Percentiles rank a stretch among this genome's conserved stretches.
Conservation (phyloP, 257 asterid genomes). For the Paraleonurus japonicus region DNA sequence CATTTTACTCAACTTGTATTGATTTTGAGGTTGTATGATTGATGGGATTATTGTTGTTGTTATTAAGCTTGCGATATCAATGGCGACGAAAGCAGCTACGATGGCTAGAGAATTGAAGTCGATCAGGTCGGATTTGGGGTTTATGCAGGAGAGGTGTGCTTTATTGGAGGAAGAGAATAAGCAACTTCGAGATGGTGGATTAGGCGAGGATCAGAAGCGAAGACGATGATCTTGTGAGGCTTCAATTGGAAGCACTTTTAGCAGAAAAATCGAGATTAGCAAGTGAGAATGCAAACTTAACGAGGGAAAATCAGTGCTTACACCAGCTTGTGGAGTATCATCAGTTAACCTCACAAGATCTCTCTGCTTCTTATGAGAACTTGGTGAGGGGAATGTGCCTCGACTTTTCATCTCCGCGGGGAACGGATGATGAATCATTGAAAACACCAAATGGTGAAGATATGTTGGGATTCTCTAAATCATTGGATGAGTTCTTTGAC, state of each 20-base stretch:
- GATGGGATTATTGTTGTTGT: neutral
- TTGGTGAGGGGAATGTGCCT: slow-evolving; percentile 67
- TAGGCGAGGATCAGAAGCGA: slow-evolving; percentile 49
- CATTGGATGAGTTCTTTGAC: slow-evolving; percentile 58
- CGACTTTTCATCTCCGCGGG: slow-evolving; percentile 58
- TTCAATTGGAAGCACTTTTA: slow-evolving; percentile 85
- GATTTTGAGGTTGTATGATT: slow-evolving; percentile 12
- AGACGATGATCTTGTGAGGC: slow-evolving; percentile 99
- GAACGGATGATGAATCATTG: slow-evolving; percentile 22
- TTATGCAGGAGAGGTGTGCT: slow-evolving; percentile 75
- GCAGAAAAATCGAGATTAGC: slow-evolving; percentile 91
- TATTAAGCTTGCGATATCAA: slow-evolving; percentile 76
- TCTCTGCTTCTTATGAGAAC: slow-evolving; percentile 85
- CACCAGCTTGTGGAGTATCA: slow-evolving; percentile 91
- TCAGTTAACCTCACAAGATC: slow-evolving; percentile 78
- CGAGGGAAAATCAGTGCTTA: slow-evolving; percentile 81
- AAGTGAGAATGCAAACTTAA: slow-evolving; percentile 77
- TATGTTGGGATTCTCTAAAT: slow-evolving; percentile 42
- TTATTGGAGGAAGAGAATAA: slow-evolving; percentile 83
- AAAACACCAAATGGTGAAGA: slow-evolving; percentile 33
- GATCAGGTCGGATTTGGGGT: slow-evolving; percentile 64
- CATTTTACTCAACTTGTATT: neutral
- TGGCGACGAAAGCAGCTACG: slow-evolving; percentile 83
- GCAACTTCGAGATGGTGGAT: slow-evolving; percentile 66
- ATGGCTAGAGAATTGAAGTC: slow-evolving; percentile 81